Evolutionary conservation across 177 flowering plant genomes (phyloP).

Genomic region (Vitis hybrid): DNA sequence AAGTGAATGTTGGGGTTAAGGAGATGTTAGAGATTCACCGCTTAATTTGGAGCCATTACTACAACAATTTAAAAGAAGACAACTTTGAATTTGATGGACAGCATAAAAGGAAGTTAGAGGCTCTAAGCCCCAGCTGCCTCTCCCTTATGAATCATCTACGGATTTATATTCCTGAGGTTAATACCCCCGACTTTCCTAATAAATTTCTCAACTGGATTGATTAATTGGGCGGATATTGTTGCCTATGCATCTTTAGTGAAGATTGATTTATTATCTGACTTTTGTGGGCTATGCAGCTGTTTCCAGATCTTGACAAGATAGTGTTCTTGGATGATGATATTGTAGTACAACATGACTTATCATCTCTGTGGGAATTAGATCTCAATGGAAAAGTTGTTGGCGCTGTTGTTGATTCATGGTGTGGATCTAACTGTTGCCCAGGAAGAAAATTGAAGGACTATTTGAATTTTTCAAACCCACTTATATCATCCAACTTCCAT

Average conservation of each 20-base stretch:
- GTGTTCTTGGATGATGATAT: conserved; percentile 79
- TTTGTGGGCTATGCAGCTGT: conserved; percentile 48
- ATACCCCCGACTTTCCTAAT: not conserved
- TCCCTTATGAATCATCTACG: conserved; percentile 66
- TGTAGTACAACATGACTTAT: conserved; percentile 72
- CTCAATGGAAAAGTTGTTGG: conserved; percentile 69
- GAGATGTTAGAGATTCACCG: conserved; percentile 57
- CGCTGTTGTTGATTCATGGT: conserved; percentile 53
- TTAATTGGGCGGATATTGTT: not conserved
- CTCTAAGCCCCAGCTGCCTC: conserved; percentile 44
- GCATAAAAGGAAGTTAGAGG: conserved; percentile 26
- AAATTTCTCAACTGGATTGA: not conserved
- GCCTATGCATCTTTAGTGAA: not conserved
- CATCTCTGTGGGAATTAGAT: conserved; percentile 66
- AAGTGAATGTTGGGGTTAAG: conserved; percentile 50
- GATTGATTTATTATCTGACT: conserved; percentile 18
- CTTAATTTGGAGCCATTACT: conserved; percentile 34
- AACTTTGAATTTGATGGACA: conserved; percentile 25
- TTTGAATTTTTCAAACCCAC: conserved; percentile 62
- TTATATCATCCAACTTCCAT: conserved; percentile 37
- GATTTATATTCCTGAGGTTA: conserved; percentile 72
- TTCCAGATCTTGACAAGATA: conserved; percentile 74
- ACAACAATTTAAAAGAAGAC: conserved; percentile 27
- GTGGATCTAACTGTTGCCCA: conserved; percentile 39
- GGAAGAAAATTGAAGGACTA: conserved; percentile 51